Base-by-base conservation (phyloP, 441 rosid species). In the Pelargonium australe region DNA sequence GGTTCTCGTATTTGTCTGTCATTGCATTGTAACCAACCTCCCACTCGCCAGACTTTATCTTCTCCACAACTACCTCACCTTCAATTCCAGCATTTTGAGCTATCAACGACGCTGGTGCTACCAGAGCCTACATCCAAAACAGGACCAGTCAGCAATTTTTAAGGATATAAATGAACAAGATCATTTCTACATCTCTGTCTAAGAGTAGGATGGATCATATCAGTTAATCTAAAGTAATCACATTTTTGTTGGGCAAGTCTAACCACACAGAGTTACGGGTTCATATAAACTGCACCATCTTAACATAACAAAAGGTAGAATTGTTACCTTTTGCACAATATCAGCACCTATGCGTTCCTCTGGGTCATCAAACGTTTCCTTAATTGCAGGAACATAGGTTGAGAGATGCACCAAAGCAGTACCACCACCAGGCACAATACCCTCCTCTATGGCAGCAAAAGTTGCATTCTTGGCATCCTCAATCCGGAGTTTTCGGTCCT, bases 391-490 rank as follows among this genome's bases (percentile, higher is more conserved):
- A 60, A 95, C 89, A 58, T 20, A 51, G 7, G 82, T 72, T 7
- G 97, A 83, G 62, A 95, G 96, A 79, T 90, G 96, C 49, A 89
- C 97, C 61, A 87, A 75, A 62, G 99, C 86, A 0, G 97, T 88
- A 67, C 97, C 99, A 77, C 97, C 99, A 40, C 97, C 99, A 2
- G 96, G 96, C 8, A 95, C 96, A 62, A 95, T 95, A 0, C 99
- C 97, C 84, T 95, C 99, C 71, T 95, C 95, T 1, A 95, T 87
- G 68, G 99, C 97, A 69, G 99, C 97, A 72, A 91, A 90, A 12
- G 97, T 95, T 3, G 97, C 96, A 71, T 95, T 95, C 80, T 91
- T 90, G 53, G 99, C 99, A 81, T 91, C 97, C 77, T 95, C 97
- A 1, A 91, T 89, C 2, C 96, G 86, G 7, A 91, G 96, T 78